Evolutionary conservation across 331 rosid genomes (phyloP), one percentile per base, ranked within the genome.

Genomic region (Malus hybrid): DNA sequence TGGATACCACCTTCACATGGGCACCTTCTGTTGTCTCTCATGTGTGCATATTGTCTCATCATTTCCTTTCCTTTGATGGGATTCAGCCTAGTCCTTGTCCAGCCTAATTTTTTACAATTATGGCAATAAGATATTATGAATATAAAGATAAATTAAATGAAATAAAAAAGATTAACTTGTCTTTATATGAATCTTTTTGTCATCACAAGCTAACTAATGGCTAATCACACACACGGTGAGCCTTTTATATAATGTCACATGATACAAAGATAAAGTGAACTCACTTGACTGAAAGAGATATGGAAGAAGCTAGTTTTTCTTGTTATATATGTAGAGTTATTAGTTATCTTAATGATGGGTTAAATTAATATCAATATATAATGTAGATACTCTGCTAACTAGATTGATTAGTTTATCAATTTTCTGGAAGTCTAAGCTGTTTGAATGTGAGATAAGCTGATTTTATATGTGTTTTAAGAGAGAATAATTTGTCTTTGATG

Each of bases 1-100:
- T 82, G 80, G 68, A 76, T 81, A 75, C 80, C 79, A 73, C 73
- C 72, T 76, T 86, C 90, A 88, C 90, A 81, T 80, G 93, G 80
- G 13, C 83, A 86, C 85, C 83, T 81, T 86, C 85, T 78, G 73
- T 71, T 83, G 80, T 83, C 86, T 81, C 89, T 75, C 86, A 67
- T 86, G 84, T 78, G 67, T 48, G 42, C 78, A 72, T 72, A 69
- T 54, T 46, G 50, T 8, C 66, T 78, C 82, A 78, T 76, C 70
- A 72, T 68, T 84, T 68, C 71, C 54, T 36, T 46, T 36, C 44
- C 69, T 73, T 31, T 69, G 50, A 19, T 74, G 77, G 36, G 33
- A 44, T 57, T 77, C 78, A 14, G 14, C 77, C 77, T 13, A n/a
- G 74, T 76, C 76, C 39, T 70, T 54, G 57, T 73, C 74, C 62